Evolutionary conservation across 2,329 filamentous ascomycete genomes (phyloP), one percentile per base, ranked within the genome.

Genomic region (Westerdykella aurantiaca): DNA sequence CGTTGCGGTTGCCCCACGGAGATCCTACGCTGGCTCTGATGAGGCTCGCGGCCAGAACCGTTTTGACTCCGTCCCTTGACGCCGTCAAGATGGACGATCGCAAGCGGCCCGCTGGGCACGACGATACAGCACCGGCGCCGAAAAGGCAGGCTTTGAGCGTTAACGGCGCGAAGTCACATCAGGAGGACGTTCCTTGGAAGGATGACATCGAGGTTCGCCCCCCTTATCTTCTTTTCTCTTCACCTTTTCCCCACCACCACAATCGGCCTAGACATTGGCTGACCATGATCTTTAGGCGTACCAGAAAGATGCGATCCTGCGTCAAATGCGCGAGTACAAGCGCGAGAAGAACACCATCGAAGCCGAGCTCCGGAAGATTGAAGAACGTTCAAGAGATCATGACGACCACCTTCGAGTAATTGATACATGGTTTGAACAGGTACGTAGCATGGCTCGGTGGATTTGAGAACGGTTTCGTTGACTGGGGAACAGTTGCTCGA

Each of bases 51-150:
- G 79, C 81, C 58, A 77, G 78, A 68, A 79, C 82, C 72, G 77
- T 83, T 71, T 78, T 83, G 77, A 81, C 82, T 80, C 81, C 86
- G 77, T 85, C 88, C 75, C 71, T 78, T 69, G 83, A 83, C 79
- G 78, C 87, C 73, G 77, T 82, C 76, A 95, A 93, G 81, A 98
- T 97, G 91, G 93, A 98, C 80, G 93, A 97, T 77, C 88, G 93
- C 81, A 98, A 98, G 81, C 83, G 93, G 81, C 86, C 89, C 66
- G 87, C 89, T 66, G 79, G 85, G 58, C 79, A 81, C 71, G 86
- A 93, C 69, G 88, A 96, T 57, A 76, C 87, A 63, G 86, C 86
- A 54, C 91, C 91, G 55, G 90, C 91, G 17, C 86, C 83, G 64
- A 98, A 97, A 78, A 85, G 89, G 71, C 86, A 95, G 69, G 87